phyloP scores from a whole-genome alignment of 305 asterid species.

The Salvia sclarea region DNA sequence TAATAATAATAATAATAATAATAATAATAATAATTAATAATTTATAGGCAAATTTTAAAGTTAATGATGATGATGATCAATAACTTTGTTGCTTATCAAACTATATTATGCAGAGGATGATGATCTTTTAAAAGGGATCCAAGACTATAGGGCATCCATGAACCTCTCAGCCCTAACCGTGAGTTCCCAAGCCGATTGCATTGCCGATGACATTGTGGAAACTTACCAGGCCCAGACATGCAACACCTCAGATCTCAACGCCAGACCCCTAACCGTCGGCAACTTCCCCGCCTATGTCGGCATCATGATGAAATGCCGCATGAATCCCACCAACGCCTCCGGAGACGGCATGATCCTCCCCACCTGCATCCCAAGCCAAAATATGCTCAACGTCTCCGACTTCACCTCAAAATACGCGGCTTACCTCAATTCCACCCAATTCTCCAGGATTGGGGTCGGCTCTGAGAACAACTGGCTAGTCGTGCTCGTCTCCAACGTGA shows the following conservation, averaged over 20 bases:
- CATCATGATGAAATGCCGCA: slow-evolving; percentile 50
- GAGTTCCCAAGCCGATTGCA: slow-evolving; percentile 63
- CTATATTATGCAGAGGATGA: slow-evolving; percentile 53
- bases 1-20: too few species aligned
- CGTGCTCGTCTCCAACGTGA: slow-evolving; percentile 49
- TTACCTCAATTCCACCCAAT: slow-evolving; percentile 53
- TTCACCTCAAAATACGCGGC: slow-evolving; percentile 56
- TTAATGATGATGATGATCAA: too few species aligned
- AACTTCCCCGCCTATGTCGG: slow-evolving; percentile 49
- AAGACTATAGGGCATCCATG: slow-evolving; percentile 60
- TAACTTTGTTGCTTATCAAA: too few species aligned
- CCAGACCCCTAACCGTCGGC: slow-evolving; percentile 54
- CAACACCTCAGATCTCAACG: slow-evolving; percentile 55
- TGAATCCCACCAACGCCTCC: slow-evolving; percentile 59
- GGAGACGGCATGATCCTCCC: slow-evolving; percentile 68
- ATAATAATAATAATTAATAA: too few species aligned
- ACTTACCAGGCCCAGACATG: slow-evolving; percentile 58
- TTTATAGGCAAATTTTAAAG: too few species aligned
- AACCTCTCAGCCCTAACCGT: slow-evolving; percentile 56
- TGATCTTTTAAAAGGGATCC: slow-evolving; percentile 58
- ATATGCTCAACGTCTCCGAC: slow-evolving; percentile 52
- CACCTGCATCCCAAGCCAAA: slow-evolving; percentile 64
- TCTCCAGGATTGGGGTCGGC: slow-evolving; percentile 62
- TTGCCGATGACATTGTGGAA: slow-evolving; percentile 65
- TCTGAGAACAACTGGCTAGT: slow-evolving; percentile 64